phyloP scores from a whole-genome alignment of 2,329 filamentous ascomycete species.

The Colletotrichum sp. region DNA sequence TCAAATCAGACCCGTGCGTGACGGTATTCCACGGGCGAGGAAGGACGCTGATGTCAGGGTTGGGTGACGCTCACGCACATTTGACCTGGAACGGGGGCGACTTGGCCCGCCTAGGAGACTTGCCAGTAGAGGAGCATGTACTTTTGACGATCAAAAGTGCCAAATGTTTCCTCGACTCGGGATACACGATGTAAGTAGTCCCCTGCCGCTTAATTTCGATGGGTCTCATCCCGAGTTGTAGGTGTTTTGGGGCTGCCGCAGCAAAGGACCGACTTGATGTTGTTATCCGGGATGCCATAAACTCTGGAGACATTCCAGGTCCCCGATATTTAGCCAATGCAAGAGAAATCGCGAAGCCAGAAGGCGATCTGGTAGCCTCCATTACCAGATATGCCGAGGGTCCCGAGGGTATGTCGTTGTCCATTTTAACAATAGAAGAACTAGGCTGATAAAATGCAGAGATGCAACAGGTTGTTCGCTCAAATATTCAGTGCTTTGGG shows the following conservation, averaged over 20 bases:
- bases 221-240: background rate
- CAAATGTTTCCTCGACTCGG: background rate
- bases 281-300: background rate
- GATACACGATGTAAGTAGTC: background rate
- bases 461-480: background rate
- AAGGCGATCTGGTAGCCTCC: background rate
- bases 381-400: background rate
- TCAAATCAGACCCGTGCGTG: background rate
- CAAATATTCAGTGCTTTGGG: background rate
- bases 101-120: background rate
- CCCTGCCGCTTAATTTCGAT: accelerated
- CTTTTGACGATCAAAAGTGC: background rate
- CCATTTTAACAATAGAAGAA: accelerated
- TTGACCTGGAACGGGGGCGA: background rate
- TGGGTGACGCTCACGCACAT: background rate
- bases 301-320: background rate
- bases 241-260: background rate
- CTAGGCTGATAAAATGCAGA: background rate
- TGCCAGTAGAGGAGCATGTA: background rate
- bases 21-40: background rate
- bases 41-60: background rate
- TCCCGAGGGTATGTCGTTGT: background rate
- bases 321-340: background rate
- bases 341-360: background rate
- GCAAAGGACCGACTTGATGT: background rate